These are phyloP conservation scores for Colletotrichum theobromicola DNA, from an alignment of 2,329 filamentous ascomycete species.

Conservation along the genomic window DNA sequence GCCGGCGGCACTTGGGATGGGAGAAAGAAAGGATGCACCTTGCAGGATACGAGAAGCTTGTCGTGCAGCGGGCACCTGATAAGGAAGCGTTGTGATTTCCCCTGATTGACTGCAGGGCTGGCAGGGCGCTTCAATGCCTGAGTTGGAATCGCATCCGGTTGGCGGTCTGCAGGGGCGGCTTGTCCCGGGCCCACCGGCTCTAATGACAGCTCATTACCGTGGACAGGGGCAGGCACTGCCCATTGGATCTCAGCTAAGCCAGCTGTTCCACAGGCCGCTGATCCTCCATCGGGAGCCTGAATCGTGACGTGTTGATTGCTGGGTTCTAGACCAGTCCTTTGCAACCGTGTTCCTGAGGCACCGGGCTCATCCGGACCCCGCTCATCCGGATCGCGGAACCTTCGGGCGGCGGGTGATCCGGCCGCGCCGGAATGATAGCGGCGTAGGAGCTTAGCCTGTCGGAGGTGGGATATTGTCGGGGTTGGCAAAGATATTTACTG, in stretches of 20 bases:
- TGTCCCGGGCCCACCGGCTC: neutral
- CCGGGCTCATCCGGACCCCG: no score
- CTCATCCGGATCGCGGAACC: neutral
- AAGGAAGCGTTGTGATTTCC: neutral
- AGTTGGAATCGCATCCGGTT: neutral
- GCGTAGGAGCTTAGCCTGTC: neutral
- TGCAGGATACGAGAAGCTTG: neutral
- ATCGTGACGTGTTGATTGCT: neutral
- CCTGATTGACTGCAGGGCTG: constrained; percentile 5
- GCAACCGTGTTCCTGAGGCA: no score
- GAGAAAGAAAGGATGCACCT: neutral
- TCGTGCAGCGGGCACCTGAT: neutral
- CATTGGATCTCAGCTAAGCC: neutral
- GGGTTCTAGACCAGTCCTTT: neutral
- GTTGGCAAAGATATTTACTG: no score
- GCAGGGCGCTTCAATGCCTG: neutral
- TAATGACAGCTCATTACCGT: neutral
- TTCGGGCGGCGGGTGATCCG: neutral
- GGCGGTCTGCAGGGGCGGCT: constrained; percentile 4
- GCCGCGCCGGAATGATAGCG: neutral
- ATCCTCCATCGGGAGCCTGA: neutral
- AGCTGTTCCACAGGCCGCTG: neutral
- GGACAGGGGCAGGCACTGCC: neutral
- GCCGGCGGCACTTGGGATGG: neutral
- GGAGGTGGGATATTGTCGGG: no score